Evolutionary conservation across 2,329 filamentous ascomycete genomes (phyloP).

Genomic region (Aaosphaeria arxii): DNA sequence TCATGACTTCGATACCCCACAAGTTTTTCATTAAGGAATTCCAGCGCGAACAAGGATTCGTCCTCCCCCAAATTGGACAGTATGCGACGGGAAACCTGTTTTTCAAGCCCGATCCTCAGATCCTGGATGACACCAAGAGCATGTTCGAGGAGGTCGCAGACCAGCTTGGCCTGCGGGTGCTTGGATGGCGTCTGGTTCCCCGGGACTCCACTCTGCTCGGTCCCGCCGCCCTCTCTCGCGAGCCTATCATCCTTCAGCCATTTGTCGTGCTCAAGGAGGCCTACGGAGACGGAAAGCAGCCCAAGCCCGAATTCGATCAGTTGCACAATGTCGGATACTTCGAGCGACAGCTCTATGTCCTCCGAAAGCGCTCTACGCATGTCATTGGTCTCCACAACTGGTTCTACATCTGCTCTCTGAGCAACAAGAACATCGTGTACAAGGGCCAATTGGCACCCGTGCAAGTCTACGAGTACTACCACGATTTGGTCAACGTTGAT

Average conservation of each 20-base stretch:
- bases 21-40: constrained; percentile 99
- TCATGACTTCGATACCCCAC: constrained; percentile 99
- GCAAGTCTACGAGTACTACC: constrained; percentile 97
- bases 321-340: constrained; percentile 82
- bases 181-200: constrained; percentile 95
- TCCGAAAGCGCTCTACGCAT: constrained; percentile 93
- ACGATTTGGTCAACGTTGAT: constrained; percentile 93
- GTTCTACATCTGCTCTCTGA: constrained; percentile 97
- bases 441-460: constrained; percentile 93
- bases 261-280: constrained; percentile 85
- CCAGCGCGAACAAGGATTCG: constrained; percentile 82
- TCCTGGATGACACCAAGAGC: constrained; percentile 83
- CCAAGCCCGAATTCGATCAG: constrained; percentile 73
- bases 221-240: constrained; percentile 86
- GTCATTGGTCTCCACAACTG: constrained; percentile 94
- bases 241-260: constrained; percentile 92
- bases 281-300: constrained; percentile 78
- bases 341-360: constrained; percentile 88
- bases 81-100: constrained; percentile 98
- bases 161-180: constrained; percentile 79
- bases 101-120: constrained; percentile 94
- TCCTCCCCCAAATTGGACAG: constrained; percentile 83
- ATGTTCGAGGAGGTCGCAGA: constrained; percentile 94
- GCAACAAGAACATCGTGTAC: constrained; percentile 98
- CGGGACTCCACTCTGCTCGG: constrained; percentile 90